phyloP scores from a whole-genome alignment of 306 rosid species.

The Rosa lucieae region DNA sequence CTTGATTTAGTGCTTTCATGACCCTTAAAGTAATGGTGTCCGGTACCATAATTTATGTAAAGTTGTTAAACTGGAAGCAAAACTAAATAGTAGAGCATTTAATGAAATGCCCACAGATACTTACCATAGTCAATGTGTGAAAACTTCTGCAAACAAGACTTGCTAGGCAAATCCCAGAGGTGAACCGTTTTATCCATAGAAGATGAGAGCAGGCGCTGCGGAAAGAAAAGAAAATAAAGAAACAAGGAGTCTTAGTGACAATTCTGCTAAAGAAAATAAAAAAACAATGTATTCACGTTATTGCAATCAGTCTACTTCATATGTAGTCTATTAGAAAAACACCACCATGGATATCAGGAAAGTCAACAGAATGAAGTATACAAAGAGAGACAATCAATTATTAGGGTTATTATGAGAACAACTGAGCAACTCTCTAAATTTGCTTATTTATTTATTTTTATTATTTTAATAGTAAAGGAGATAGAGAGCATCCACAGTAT shows the following conservation, averaged over 20 bases:
- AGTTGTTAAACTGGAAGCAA: constrained; percentile 15
- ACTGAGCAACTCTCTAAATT: neutral
- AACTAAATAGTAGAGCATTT: constrained; percentile 18
- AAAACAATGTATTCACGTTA: neutral
- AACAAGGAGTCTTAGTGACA: neutral
- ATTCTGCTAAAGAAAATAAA: neutral
- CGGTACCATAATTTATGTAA: constrained; percentile 16
- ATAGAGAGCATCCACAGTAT: neutral
- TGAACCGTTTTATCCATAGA: constrained; percentile 99
- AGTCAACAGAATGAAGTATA: neutral
- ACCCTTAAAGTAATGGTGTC: constrained; percentile 17
- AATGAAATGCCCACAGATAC: constrained; percentile 29
- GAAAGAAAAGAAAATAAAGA: constrained; percentile 22
- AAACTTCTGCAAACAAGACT: constrained; percentile 80
- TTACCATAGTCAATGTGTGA: constrained; percentile 96
- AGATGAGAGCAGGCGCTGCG: constrained; percentile 94
- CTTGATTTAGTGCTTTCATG: constrained; percentile 1
- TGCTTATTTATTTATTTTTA: neutral
- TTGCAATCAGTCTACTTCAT: neutral
- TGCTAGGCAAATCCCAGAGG: constrained; percentile 86
- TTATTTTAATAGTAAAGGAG: neutral
- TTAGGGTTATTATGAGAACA: neutral
- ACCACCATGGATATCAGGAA: constrained; percentile 3
- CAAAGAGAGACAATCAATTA: neutral
- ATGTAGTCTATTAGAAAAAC: neutral